Evolutionary conservation across 2,329 filamentous ascomycete genomes (phyloP).

Genomic region (Paraphoma sp.): DNA sequence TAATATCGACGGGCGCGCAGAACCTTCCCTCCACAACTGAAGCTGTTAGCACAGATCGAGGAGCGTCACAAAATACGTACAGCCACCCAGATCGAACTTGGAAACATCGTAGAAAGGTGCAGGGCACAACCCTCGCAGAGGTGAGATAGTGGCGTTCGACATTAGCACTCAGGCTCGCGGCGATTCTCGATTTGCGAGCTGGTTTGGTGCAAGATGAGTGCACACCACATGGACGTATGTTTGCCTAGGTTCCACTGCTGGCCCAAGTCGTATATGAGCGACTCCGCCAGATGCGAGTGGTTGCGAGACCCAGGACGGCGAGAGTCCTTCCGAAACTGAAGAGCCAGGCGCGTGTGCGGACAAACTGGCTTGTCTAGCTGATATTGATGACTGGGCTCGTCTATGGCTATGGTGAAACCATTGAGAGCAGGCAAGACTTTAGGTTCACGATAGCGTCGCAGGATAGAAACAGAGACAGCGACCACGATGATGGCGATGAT

Average conservation of each 20-base stretch:
- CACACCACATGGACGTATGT: conserved; percentile 30
- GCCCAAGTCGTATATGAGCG: conserved; percentile 1
- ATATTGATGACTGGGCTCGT: conserved; percentile 22
- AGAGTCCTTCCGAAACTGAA: conserved; percentile 9
- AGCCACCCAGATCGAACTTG: conserved; percentile 69
- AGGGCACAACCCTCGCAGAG: conserved; percentile 64
- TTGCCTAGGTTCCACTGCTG: conserved; percentile 4
- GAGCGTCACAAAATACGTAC: conserved; percentile 57
- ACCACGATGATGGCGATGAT: conserved; percentile 10
- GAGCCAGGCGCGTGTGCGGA: conserved; percentile 12
- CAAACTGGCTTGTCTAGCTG: conserved; percentile 13
- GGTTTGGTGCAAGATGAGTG: conserved; percentile 17
- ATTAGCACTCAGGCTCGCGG: conserved; percentile 16
- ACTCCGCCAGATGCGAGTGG: background rate
- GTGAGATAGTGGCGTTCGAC: conserved; percentile 38
- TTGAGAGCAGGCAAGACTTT: conserved; percentile 13
- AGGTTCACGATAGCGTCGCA: conserved; percentile 29
- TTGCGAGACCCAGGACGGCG: conserved; percentile 8
- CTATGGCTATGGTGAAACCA: conserved; percentile 38
- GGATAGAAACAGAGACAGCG: conserved; percentile 26
- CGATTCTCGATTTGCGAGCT: conserved; percentile 1
- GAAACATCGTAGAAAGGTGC: conserved; percentile 72
- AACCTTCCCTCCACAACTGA: conserved; percentile 63
- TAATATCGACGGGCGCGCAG: conserved; percentile 56
- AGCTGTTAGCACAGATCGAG: conserved; percentile 37